Conservation (phyloP, 75 land plant genomes). For the Cunninghamia lanceolata region DNA sequence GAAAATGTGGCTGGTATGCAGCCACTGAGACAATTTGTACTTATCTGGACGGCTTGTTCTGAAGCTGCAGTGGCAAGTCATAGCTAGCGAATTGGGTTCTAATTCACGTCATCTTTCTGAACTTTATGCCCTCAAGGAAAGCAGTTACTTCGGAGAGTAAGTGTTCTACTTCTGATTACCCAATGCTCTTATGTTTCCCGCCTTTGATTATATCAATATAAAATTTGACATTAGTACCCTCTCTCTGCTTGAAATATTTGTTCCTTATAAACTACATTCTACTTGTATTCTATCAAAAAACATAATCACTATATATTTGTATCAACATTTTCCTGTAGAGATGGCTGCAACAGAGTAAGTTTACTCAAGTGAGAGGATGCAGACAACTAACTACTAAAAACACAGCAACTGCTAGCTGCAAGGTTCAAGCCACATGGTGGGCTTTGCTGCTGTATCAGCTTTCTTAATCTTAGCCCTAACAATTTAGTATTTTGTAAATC, state of each 20-base stretch:
- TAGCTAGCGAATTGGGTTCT: constrained; percentile 63
- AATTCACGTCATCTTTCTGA: constrained; percentile 76
- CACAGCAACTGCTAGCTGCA: neutral
- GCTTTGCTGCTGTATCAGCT: neutral
- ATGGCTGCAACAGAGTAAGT: neutral
- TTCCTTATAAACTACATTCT: neutral
- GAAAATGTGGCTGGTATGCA: constrained; percentile 15
- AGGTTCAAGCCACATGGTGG: too few species aligned
- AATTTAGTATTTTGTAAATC: neutral
- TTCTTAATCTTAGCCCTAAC: neutral
- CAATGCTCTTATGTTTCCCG: neutral
- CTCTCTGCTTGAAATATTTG: neutral
- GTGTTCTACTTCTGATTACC: constrained; percentile 11
- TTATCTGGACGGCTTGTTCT: constrained; percentile 17
- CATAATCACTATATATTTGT: neutral
- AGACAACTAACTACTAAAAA: neutral
- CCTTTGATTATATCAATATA: neutral
- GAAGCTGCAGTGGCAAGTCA: constrained; percentile 63
- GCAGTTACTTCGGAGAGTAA: constrained; percentile 43
- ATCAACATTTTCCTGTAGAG: neutral
- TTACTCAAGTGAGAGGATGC: neutral
- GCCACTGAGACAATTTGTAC: constrained; percentile 13
- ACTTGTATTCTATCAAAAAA: neutral
- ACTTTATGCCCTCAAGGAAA: constrained; percentile 55
- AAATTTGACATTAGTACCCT: neutral